Evolutionary conservation across 306 rosid species (phyloP).

Genomic region (Hippophae gyantsensis): DNA sequence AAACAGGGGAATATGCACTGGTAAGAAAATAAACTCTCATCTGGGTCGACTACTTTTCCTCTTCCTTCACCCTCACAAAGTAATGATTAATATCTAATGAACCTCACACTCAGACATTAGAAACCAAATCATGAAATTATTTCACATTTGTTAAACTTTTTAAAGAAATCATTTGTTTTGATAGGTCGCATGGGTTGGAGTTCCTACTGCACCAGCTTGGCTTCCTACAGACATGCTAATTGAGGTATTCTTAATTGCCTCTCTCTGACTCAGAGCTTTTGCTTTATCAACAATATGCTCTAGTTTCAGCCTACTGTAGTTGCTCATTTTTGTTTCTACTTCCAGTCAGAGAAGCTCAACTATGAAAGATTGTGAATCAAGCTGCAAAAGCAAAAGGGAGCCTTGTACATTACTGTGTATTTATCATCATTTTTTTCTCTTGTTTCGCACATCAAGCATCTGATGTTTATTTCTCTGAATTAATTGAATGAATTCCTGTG

Average conservation of each 20-base stretch:
- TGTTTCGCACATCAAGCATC: not conserved
- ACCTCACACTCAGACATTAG: too few species aligned
- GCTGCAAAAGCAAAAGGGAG: not conserved
- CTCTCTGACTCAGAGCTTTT: slow-evolving; percentile 1
- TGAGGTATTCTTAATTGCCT: slow-evolving; percentile 45
- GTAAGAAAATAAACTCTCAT: slow-evolving; percentile 29
- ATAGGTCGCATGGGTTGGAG: slow-evolving; percentile 88
- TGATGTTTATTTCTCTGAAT: too few species aligned
- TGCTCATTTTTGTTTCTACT: slow-evolving; percentile 1
- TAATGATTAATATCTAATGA: too few species aligned
- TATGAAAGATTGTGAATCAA: slow-evolving; percentile 64
- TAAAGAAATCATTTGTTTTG: too few species aligned
- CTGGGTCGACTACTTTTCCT: not conserved
- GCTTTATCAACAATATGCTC: not conserved
- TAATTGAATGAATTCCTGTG: too few species aligned
- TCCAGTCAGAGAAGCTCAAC: slow-evolving; percentile 91
- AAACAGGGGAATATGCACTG: slow-evolving; percentile 89
- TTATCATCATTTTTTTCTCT: not conserved
- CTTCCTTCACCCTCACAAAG: not conserved
- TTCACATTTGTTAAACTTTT: not conserved
- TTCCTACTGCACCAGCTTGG: slow-evolving; percentile 98
- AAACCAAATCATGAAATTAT: not conserved
- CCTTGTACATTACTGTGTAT: not conserved
- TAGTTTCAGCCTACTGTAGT: not conserved
- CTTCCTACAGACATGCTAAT: slow-evolving; percentile 92